Percentiles rank a stretch among this genome's conserved stretches.
These are phyloP conservation scores for Tranzscheliella williamsii DNA, from an alignment of 1,284 basidiomycete genomes.

Conservation along the genomic window DNA sequence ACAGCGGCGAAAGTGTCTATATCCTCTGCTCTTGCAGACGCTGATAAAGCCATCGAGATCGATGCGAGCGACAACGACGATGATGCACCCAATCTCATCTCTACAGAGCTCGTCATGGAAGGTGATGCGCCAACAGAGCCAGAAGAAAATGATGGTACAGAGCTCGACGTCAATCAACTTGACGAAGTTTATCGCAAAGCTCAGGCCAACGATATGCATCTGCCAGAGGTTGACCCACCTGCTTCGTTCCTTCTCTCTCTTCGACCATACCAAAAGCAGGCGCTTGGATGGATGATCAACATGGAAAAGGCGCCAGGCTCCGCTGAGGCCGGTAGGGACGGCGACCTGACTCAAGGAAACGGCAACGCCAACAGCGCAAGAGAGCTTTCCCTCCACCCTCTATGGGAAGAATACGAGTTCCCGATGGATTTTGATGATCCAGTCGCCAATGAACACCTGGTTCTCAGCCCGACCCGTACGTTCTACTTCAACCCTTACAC, in stretches of 20 bases:
- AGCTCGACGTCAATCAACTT: constrained; percentile 40
- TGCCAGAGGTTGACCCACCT: constrained; percentile 81
- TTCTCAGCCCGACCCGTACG: constrained; percentile 24
- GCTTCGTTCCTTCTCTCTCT: constrained; percentile 77
- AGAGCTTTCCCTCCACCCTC: constrained; percentile 73
- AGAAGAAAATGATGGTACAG: constrained; percentile 53
- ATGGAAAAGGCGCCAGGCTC: constrained; percentile 66
- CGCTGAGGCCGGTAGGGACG: neutral
- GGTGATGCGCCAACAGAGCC: constrained; percentile 4
- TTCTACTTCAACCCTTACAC: constrained; percentile 62
- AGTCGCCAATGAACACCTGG: constrained; percentile 28
- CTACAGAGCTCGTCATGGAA: constrained; percentile 1
- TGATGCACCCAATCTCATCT: neutral
- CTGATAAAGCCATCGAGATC: constrained; percentile 1
- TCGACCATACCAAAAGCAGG: constrained; percentile 89
- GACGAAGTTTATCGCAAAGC: constrained; percentile 68
- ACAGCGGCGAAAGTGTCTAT: neutral
- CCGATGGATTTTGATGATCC: constrained; percentile 44
- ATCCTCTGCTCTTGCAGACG: constrained; percentile 3
- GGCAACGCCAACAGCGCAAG: constrained; percentile 5
- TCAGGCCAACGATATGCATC: constrained; percentile 70
- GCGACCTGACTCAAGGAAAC: constrained; percentile 2
- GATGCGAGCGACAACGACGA: neutral
- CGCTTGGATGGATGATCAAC: constrained; percentile 91
- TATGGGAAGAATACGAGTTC: constrained; percentile 81